Conservation (phyloP, 2,329 filamentous ascomycete genomes). For the Penicillium sp. region DNA sequence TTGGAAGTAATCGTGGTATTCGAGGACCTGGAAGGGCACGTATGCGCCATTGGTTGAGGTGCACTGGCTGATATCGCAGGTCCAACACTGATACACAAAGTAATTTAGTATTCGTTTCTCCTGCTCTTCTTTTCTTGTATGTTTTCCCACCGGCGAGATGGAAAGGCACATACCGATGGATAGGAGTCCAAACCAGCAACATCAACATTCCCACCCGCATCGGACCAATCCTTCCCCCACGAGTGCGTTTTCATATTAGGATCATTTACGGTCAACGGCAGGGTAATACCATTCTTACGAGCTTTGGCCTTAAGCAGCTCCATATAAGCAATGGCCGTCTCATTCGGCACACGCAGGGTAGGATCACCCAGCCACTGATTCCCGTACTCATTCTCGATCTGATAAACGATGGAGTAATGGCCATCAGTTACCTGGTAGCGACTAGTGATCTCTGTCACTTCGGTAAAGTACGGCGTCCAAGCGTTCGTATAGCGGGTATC, state of each 20-base stretch:
- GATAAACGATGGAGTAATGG: conserved; percentile 28
- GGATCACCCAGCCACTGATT: conserved; percentile 37
- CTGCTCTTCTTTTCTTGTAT: neutral
- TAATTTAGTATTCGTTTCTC: conserved; percentile 40
- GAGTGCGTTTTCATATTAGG: conserved; percentile 58
- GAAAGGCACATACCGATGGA: conserved; percentile 50
- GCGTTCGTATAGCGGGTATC: conserved; percentile 32
- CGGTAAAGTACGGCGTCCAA: conserved; percentile 31
- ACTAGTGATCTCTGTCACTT: conserved; percentile 30
- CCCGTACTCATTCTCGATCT: conserved; percentile 38
- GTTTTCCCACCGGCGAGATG: neutral
- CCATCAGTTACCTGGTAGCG: conserved; percentile 31
- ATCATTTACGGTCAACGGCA: conserved; percentile 59
- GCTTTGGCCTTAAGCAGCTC: conserved; percentile 54
- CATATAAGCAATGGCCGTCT: conserved; percentile 41
- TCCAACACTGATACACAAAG: conserved; percentile 56
- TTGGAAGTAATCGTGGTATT: conserved; percentile 49
- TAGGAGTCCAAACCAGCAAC: conserved; percentile 31
- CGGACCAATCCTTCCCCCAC: conserved; percentile 60
- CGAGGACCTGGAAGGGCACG: conserved; percentile 52
- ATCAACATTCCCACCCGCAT: conserved; percentile 48
- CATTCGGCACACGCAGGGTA: conserved; percentile 46
- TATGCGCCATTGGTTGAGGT: conserved; percentile 59
- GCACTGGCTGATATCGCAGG: conserved; percentile 61
- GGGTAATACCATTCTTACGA: conserved; percentile 55